Conservation (phyloP, 2,329 filamentous ascomycete species). For the Alternaria incomplexa region DNA sequence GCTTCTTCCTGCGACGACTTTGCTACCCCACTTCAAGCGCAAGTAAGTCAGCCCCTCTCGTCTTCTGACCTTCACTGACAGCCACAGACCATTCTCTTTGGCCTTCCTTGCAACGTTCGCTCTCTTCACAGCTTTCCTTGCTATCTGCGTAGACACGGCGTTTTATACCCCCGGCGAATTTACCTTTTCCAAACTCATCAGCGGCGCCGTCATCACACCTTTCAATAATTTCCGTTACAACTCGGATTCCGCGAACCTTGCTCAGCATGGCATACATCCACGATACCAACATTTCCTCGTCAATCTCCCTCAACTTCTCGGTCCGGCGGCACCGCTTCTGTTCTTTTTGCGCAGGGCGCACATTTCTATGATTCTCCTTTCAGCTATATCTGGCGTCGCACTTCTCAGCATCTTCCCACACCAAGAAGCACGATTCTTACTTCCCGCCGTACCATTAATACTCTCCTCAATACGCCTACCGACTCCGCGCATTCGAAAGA, state of each 20-base stretch:
- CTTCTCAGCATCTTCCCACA: constrained; percentile 78
- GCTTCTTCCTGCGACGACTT: constrained; percentile 77
- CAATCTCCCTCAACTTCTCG: constrained; percentile 61
- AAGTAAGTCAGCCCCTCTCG: constrained; percentile 63
- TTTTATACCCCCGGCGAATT: constrained; percentile 73
- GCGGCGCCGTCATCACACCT: constrained; percentile 59
- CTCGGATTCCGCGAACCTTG: constrained; percentile 55
- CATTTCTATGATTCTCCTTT: constrained; percentile 67
- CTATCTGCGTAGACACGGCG: constrained; percentile 81
- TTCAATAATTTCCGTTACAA: constrained; percentile 62
- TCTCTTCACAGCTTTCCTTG: constrained; percentile 71
- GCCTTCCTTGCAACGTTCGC: constrained; percentile 69
- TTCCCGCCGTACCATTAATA: constrained; percentile 78
- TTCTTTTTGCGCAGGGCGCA: constrained; percentile 57
- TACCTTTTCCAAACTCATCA: constrained; percentile 68
- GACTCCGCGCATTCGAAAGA: constrained; percentile 55
- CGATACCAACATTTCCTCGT: constrained; percentile 59
- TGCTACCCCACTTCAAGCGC: constrained; percentile 83
- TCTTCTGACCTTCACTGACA: constrained; percentile 8
- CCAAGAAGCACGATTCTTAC: constrained; percentile 79
- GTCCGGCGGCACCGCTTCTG: constrained; percentile 57
- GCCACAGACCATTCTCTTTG: constrained; percentile 62
- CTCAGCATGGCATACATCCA: constrained; percentile 60
- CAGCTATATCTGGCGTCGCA: constrained; percentile 73
- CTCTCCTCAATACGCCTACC: constrained; percentile 75